phyloP scores from a whole-genome alignment of 495 filamentous ascomycete species.

The Talaromyces liani region DNA sequence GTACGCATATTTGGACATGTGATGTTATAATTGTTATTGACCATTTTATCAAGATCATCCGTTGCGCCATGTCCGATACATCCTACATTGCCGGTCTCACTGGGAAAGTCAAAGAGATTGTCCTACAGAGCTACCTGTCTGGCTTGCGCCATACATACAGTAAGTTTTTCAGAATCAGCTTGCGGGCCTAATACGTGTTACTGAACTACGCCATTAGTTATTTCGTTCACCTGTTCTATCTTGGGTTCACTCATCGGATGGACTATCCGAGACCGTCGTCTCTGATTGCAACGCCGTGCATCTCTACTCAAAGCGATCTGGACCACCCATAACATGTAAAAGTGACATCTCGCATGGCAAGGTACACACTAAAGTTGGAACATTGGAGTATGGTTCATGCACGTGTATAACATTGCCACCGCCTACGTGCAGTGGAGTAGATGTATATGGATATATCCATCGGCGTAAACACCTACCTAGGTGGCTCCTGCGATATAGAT shows the following conservation, averaged over 20 bases:
- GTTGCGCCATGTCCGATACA: slow-evolving; percentile 27
- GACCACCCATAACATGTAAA: background rate
- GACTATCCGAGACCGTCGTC: background rate
- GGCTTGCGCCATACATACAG: slow-evolving; percentile 32
- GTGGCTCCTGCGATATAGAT: too few species aligned
- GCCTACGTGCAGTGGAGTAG: too few species aligned
- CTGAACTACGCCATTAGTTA: background rate
- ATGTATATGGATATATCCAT: too few species aligned
- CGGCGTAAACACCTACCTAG: too few species aligned
- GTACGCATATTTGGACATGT: slow-evolving; percentile 9
- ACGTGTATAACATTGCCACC: too few species aligned
- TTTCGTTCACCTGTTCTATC: background rate
- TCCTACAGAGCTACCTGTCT: slow-evolving; percentile 25
- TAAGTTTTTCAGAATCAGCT: slow-evolving; percentile 11
- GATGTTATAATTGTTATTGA: background rate
- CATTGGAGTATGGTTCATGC: too few species aligned
- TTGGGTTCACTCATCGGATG: background rate
- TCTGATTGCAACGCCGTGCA: background rate
- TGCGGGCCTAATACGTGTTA: background rate
- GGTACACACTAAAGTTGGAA: too few species aligned
- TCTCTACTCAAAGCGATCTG: background rate
- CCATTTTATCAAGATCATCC: slow-evolving; percentile 23
- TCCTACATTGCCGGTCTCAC: slow-evolving; percentile 26
- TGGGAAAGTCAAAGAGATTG: slow-evolving; percentile 24
- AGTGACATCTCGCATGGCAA: too few species aligned